Conservation (phyloP, 495 filamentous ascomycete genomes). For the Penicillium angulare region DNA sequence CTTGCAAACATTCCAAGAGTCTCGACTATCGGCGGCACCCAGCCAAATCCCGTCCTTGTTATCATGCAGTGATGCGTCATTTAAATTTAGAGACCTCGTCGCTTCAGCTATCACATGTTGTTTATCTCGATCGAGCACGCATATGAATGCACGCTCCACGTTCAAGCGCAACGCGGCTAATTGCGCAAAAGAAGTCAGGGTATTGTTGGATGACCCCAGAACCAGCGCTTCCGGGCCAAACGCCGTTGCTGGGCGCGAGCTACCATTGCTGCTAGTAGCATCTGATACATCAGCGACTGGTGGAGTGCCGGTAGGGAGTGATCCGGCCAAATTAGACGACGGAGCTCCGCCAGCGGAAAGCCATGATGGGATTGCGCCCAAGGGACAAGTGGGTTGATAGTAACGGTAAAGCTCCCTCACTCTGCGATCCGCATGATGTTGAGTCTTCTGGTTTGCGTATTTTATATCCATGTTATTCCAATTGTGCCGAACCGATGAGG, state of each 20-base stretch:
- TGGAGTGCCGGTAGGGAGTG: slow-evolving; percentile 3
- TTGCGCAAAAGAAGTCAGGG: slow-evolving; percentile 48
- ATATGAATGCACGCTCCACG: slow-evolving; percentile 36
- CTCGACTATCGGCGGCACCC: slow-evolving; percentile 31
- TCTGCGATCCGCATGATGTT: slow-evolving; percentile 25
- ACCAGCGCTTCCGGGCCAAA: slow-evolving; percentile 17
- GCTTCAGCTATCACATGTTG: slow-evolving; percentile 55
- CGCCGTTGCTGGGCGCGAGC: slow-evolving; percentile 14
- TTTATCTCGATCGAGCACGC: slow-evolving; percentile 53
- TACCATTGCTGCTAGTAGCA: slow-evolving; percentile 8
- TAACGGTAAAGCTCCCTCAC: slow-evolving; percentile 43
- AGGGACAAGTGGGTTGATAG: slow-evolving; percentile 28
- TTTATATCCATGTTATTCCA: slow-evolving; percentile 16
- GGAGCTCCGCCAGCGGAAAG: slow-evolving; percentile 6
- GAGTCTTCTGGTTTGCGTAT: slow-evolving; percentile 2
- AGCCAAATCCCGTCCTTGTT: slow-evolving; percentile 29
- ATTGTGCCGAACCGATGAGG: slow-evolving; percentile 1
- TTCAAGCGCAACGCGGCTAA: slow-evolving; percentile 44
- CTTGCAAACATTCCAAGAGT: slow-evolving; percentile 48
- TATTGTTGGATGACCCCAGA: slow-evolving; percentile 47
- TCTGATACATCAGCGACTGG: slow-evolving; percentile 8
- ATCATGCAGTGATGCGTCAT: slow-evolving; percentile 25
- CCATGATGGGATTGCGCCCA: slow-evolving; percentile 20
- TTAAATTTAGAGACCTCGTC: slow-evolving; percentile 45
- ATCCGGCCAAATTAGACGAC: slow-evolving; percentile 5